Conservation (phyloP, 306 rosid species). For the Fragaria nilgerrensis region DNA sequence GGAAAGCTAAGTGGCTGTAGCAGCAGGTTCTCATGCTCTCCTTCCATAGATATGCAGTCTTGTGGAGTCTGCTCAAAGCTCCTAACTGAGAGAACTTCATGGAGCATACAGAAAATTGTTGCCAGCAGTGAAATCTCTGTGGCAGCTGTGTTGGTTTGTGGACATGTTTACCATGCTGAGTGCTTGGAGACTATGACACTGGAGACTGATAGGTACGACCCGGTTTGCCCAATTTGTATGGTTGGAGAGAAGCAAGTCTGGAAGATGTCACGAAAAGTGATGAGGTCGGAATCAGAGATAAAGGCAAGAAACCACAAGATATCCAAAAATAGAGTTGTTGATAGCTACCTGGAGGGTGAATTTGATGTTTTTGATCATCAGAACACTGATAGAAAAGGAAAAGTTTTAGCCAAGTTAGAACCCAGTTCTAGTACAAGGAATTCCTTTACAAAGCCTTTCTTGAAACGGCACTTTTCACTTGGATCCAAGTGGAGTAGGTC, state of each 20-base stretch:
- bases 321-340: constrained; percentile 68
- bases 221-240: constrained; percentile 70
- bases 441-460: constrained; percentile 61
- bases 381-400: constrained; percentile 40
- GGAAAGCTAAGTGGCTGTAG: constrained; percentile 62
- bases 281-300: constrained; percentile 49
- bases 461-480: constrained; percentile 66
- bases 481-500: constrained; percentile 69
- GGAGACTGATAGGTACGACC: constrained; percentile 69
- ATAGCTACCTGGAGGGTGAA: constrained; percentile 55
- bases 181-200: constrained; percentile 72
- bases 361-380: constrained; percentile 52
- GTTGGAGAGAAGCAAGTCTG: constrained; percentile 64
- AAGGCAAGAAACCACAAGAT: constrained; percentile 64
- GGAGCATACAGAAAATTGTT: constrained; percentile 59
- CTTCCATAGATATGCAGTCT: constrained; percentile 65
- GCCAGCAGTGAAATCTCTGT: constrained; percentile 51
- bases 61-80: constrained; percentile 69
- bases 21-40: constrained; percentile 74
- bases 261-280: constrained; percentile 49
- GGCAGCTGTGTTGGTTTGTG: constrained; percentile 74
- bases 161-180: constrained; percentile 79
- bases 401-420: constrained; percentile 49
- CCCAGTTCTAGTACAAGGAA: constrained; percentile 64
- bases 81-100: constrained; percentile 60